Conservation (phyloP, 345 rosid species). For the Citrus sinensis region DNA sequence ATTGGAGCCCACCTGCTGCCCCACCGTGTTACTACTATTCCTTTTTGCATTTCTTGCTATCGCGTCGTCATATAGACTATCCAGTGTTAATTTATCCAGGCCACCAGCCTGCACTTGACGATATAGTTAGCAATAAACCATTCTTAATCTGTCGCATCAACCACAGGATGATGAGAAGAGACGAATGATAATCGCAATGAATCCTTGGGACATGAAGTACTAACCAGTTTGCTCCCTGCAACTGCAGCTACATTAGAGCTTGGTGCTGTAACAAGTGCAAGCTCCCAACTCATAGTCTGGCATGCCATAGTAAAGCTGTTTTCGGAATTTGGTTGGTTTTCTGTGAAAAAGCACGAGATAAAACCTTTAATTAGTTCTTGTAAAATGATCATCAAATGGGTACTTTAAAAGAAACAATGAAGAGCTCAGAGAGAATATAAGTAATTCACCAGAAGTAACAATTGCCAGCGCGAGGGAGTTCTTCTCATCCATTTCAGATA, state of each 20-base stretch:
- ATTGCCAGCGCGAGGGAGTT: constrained; percentile 20
- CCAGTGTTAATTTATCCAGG: constrained; percentile 22
- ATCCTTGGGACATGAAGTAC: not conserved
- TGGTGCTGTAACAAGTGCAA: constrained; percentile 31
- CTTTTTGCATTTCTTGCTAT: constrained; percentile 6
- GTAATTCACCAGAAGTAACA: constrained; percentile 18
- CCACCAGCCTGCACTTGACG: constrained; percentile 28
- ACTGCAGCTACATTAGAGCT: constrained; percentile 20
- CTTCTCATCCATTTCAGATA: constrained; percentile 16
- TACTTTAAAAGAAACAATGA: not conserved
- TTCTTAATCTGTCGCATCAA: not conserved
- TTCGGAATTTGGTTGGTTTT: constrained; percentile 1
- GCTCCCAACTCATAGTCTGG: constrained; percentile 30
- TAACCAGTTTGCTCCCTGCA: constrained; percentile 23
- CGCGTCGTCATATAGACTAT: constrained; percentile 25
- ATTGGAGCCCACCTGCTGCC: not conserved
- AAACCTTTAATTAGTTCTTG: not conserved
- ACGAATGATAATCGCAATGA: too few relatives aligned
- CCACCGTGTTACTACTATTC: not conserved
- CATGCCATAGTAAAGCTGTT: not conserved
- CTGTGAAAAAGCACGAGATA: not conserved
- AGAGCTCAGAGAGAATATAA: not conserved
- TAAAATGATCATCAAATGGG: not conserved
- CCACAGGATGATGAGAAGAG: too few relatives aligned
- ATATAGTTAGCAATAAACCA: not conserved